Evolutionary conservation across 1,284 basidiomycete genomes (phyloP), one percentile per base, ranked within the genome.

Genomic region (Ceratobasidium sp.): DNA sequence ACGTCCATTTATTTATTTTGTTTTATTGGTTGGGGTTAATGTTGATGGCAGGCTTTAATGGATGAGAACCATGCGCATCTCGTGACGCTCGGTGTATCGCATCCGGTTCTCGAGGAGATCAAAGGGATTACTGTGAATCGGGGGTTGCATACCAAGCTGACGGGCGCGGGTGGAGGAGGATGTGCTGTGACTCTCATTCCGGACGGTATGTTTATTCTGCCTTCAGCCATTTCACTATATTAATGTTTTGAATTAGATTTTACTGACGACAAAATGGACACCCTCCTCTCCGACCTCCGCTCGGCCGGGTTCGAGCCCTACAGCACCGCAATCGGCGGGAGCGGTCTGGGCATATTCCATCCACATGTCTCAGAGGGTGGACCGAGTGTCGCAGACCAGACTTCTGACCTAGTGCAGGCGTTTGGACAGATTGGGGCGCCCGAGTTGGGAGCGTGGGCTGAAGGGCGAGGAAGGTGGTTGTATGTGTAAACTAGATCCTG

Each of bases 141-240:
- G 85, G 87, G 86, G 6, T 88, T 99, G 66, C 92, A 92, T 81
- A 98, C 97, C n/a, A 99, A 99, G 88, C 86, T 99, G 75, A 99
- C 98, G 1, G 98, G 98, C 56, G 97, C 98, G 2, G 98, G 98
- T n/a, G 98, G 98, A 40, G 98, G 98, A 20, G 98, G 98, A 20
- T 99, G 98, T 83, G 94, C 97, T 1, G 96, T 99, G 40, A 99
- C 97, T 5, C 90, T 99, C 46, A 89, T 99, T 70, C 97, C 97
- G 69, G 96, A 98, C 86, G 90, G 96, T 86, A 73, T 82, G 85
- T 81, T 66, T 39, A 39, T 51, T 67, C 39, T 20, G 12, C 12
- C 23, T 64, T 78, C 44, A 58, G 77, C 80, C 70, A 58, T 58
- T 66, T 44, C 44, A 73, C 46, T 39, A 63, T 28, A 33, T 51